Evolutionary conservation across 768 basidiomycete genomes (phyloP).

Genomic region (Psilocybe tampanensis): DNA sequence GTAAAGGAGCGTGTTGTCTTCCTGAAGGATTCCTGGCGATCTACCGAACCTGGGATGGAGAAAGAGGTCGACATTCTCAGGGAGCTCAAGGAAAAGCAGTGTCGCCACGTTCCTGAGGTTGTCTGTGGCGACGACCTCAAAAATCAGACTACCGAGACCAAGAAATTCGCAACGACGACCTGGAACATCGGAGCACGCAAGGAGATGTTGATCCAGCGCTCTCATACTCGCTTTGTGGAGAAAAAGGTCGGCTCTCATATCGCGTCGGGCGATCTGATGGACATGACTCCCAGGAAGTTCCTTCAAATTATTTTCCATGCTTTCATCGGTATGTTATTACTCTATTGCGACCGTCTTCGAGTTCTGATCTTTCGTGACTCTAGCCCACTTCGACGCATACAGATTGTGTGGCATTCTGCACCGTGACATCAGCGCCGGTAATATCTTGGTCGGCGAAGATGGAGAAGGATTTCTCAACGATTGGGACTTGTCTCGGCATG

Average conservation of each 20-base stretch:
- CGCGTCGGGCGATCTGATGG: conserved; percentile 6
- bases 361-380: neutral
- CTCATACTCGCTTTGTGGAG: conserved; percentile 23
- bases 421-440: neutral
- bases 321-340: neutral
- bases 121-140: conserved; percentile 31
- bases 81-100: conserved; percentile 15
- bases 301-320: neutral
- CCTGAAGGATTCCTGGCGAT: conserved; percentile 34
- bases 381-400: neutral
- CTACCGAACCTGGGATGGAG: conserved; percentile 2
- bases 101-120: conserved; percentile 27
- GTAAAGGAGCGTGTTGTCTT: conserved; percentile 22
- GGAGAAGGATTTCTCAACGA: neutral
- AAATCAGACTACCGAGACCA: conserved; percentile 18
- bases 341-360: neutral
- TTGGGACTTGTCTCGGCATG: neutral
- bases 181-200: conserved; percentile 15
- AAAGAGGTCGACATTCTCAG: conserved; percentile 24
- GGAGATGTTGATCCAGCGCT: conserved; percentile 10
- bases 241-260: conserved; percentile 16
- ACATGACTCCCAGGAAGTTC: neutral
- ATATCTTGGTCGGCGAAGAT: neutral
- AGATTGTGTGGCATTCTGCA: neutral
- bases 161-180: neutral